Conservation (phyloP, 495 filamentous ascomycete species). For the Neurospora terricola region DNA sequence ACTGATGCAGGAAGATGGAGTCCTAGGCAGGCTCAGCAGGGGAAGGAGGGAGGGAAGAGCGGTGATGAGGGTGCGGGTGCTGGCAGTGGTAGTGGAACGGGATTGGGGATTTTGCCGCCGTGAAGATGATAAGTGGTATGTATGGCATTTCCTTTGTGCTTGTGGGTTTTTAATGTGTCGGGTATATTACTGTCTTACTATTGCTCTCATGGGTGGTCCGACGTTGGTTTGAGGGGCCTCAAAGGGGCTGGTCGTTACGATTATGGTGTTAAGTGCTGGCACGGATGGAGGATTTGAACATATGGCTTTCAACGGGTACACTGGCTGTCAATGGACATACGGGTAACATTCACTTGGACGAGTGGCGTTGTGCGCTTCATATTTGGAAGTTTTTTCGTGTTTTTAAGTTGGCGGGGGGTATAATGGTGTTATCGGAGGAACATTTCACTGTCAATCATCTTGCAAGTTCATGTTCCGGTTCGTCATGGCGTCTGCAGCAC, state of each 20-base stretch:
- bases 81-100: background rate
- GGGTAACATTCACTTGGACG: background rate
- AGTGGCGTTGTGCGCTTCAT: background rate
- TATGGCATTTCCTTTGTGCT: background rate
- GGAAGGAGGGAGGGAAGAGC: background rate
- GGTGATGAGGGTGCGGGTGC: background rate
- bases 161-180: background rate
- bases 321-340: background rate
- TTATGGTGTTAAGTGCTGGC: background rate
- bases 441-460: background rate
- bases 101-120: background rate
- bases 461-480: background rate
- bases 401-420: background rate
- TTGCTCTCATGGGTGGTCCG: background rate
- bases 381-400: background rate
- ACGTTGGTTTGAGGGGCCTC: background rate
- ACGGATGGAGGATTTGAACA: background rate
- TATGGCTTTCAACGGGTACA: background rate
- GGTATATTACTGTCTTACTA: background rate
- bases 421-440: background rate
- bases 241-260: background rate
- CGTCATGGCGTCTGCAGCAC: background rate
- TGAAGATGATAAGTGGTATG: background rate
- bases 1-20: background rate
- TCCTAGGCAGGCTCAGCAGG: background rate